These are phyloP conservation scores for Symbiodinium pilosum DNA, from an alignment of 73 alveolate genomes.

Conservation along the genomic window DNA sequence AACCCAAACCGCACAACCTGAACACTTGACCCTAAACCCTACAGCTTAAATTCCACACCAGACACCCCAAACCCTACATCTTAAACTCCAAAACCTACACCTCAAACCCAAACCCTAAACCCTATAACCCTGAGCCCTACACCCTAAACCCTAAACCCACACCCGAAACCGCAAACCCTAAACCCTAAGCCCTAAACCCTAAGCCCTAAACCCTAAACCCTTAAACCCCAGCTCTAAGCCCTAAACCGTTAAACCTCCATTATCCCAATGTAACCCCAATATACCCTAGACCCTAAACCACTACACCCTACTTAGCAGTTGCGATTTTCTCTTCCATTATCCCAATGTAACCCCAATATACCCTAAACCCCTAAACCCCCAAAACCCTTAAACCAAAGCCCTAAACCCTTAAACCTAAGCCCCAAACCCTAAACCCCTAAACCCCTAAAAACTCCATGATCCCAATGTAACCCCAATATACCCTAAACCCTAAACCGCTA, in stretches of 20 bases:
- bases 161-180: too few relatives aligned
- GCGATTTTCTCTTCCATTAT: not conserved
- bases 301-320: not conserved
- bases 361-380: not conserved
- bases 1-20: too few relatives aligned
- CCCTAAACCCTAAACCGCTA: not conserved
- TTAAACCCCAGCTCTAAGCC: not conserved
- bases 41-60: too few relatives aligned
- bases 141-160: too few relatives aligned
- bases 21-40: too few relatives aligned
- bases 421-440: not conserved
- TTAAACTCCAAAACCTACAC: too few relatives aligned
- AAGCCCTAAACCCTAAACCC: not conserved
- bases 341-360: not conserved
- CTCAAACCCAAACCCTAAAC: too few relatives aligned
- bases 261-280: not conserved
- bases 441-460: not conserved
- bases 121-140: too few relatives aligned
- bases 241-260: not conserved
- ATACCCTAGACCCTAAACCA: not conserved
- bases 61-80: too few relatives aligned
- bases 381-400: not conserved
- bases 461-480: too few relatives aligned
- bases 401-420: not conserved
- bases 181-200: not conserved